Percentiles rank a stretch among this genome's conserved stretches.
These are phyloP conservation scores for Sclerotinia borealis DNA, from an alignment of 2,329 filamentous ascomycete species.

Conservation along the genomic window DNA sequence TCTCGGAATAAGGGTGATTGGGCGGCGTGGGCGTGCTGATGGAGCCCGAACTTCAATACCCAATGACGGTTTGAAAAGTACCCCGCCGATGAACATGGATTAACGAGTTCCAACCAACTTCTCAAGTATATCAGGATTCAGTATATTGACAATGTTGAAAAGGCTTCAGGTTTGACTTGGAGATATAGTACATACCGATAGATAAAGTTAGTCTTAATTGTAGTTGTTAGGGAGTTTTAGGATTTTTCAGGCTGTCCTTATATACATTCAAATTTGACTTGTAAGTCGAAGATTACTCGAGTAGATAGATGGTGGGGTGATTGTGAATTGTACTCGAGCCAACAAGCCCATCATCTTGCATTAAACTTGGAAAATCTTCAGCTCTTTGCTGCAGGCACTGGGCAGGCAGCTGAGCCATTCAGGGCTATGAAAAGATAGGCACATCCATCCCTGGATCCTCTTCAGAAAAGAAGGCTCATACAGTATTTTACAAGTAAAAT, in stretches of 20 bases:
- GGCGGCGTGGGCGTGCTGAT: not conserved
- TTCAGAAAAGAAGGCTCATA: not conserved
- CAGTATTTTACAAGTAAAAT: not conserved
- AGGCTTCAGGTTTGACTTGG: not conserved
- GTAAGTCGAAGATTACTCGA: too few relatives aligned
- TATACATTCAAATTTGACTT: not conserved
- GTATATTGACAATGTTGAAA: not conserved
- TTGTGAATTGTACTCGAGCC: not conserved
- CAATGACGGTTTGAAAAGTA: not conserved
- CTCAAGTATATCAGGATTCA: not conserved
- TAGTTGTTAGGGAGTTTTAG: not conserved
- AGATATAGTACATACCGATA: too few relatives aligned
- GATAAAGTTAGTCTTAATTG: not conserved
- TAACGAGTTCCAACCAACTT: not conserved
- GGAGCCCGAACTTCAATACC: conserved; percentile 6
- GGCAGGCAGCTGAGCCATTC: not conserved
- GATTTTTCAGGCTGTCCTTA: not conserved
- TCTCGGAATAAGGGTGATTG: not conserved
- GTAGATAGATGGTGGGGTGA: not conserved
- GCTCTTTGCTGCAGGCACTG: not conserved
- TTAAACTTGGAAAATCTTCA: not conserved
- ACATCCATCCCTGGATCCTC: not conserved
- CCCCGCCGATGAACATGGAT: not conserved
- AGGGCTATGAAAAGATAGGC: not conserved
- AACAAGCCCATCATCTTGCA: not conserved